Evolutionary conservation across 352 stramenopile genomes (phyloP).

Genomic region (Phytopythium helicoides): DNA sequence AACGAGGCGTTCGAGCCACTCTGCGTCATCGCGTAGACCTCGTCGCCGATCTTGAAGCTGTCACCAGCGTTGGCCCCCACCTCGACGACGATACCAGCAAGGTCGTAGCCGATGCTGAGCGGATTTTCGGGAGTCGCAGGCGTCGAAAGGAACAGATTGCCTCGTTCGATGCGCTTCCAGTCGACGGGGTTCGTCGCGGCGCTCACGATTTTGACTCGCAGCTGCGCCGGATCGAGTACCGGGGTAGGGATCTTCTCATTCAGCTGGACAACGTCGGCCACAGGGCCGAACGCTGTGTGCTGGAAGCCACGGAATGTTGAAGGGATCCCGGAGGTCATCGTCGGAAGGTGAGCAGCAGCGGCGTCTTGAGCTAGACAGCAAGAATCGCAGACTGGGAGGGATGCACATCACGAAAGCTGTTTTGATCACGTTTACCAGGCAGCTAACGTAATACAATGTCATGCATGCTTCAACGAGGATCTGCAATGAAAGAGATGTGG

Average conservation of each 20-base stretch:
- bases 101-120: conserved; percentile 57
- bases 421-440: no score
- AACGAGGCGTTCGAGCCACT: conserved; percentile 39
- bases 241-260: neutral
- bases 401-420: no score
- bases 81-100: conserved; percentile 54
- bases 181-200: conserved; percentile 12
- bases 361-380: no score
- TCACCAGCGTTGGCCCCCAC: conserved; percentile 33
- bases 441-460: no score
- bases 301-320: conserved; percentile 9
- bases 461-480: no score
- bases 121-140: conserved; percentile 7
- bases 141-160: conserved; percentile 6
- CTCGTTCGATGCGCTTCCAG: conserved; percentile 7
- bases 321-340: neutral
- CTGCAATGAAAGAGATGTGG: no score
- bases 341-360: neutral
- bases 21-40: conserved; percentile 53
- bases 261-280: conserved; percentile 3
- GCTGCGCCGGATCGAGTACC: conserved; percentile 1
- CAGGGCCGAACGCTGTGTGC: conserved; percentile 5
- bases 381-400: no score
- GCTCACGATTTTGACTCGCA: conserved; percentile 13
- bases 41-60: conserved; percentile 53